These are phyloP conservation scores for Neurospora crassa DNA, from an alignment of 2,329 filamentous ascomycete genomes.

Conservation along the genomic window DNA sequence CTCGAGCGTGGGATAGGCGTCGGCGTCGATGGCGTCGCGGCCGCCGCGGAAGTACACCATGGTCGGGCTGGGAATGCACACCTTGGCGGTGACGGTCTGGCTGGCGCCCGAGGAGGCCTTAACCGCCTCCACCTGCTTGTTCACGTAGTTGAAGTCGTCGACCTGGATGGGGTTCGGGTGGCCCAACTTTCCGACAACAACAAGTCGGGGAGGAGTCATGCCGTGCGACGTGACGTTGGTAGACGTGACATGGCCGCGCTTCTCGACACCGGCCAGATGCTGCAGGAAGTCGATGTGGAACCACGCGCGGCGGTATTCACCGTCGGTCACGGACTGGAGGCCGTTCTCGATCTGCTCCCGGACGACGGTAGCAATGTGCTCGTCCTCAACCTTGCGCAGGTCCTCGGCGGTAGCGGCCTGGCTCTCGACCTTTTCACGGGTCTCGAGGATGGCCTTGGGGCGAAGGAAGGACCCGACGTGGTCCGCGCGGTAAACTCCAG, in stretches of 20 bases:
- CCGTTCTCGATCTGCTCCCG: slow-evolving; percentile 38
- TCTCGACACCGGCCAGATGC: slow-evolving; percentile 43
- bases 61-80: slow-evolving; percentile 48
- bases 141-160: slow-evolving; percentile 45
- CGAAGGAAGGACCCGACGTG: slow-evolving; percentile 48
- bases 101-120: slow-evolving; percentile 25
- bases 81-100: slow-evolving; percentile 31
- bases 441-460: slow-evolving; percentile 37
- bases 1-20: slow-evolving; percentile 44
- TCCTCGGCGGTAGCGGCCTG: slow-evolving; percentile 31
- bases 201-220: slow-evolving; percentile 42
- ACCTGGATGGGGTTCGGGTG: slow-evolving; percentile 46
- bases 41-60: slow-evolving; percentile 51
- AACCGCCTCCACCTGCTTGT: slow-evolving; percentile 31
- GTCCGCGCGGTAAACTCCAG: slow-evolving; percentile 39
- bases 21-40: slow-evolving; percentile 40
- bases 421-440: slow-evolving; percentile 36
- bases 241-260: slow-evolving; percentile 34
- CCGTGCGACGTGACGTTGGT: slow-evolving; percentile 36
- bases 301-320: slow-evolving; percentile 46
- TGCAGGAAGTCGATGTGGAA: slow-evolving; percentile 51
- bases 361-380: slow-evolving; percentile 38
- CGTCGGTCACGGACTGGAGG: slow-evolving; percentile 42
- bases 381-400: slow-evolving; percentile 41
- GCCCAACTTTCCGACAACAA: slow-evolving; percentile 43